Percentiles rank a stretch among this genome's conserved stretches.
phyloP scores from a whole-genome alignment of 148 eudicot species.

The Vaccinium corymbosum region DNA sequence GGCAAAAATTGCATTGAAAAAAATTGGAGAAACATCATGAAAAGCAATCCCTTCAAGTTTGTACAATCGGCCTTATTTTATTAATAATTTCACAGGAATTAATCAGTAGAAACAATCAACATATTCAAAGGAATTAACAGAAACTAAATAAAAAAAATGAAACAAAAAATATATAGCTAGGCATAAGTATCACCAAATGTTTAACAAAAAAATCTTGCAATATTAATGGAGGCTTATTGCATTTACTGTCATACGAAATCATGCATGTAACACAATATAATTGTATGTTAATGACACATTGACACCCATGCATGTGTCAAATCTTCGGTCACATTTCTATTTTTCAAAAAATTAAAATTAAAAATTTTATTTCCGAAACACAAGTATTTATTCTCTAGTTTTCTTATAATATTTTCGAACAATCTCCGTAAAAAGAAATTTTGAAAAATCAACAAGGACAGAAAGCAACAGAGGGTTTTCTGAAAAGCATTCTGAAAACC shows the following conservation, averaged over 20 bases:
- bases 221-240: neutral
- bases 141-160: neutral
- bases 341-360: neutral
- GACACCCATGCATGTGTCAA: neutral
- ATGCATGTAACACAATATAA: neutral
- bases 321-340: neutral
- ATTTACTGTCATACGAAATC: neutral
- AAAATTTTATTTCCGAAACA: neutral
- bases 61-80: no score
- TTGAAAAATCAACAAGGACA: neutral
- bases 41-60: no score
- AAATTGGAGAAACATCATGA: no score
- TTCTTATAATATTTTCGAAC: neutral
- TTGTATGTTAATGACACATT: neutral
- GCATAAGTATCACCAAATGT: neutral
- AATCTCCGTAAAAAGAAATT: neutral
- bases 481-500: neutral
- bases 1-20: no score
- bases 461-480: neutral
- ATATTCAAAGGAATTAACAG: neutral
- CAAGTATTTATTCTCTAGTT: neutral
- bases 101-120: neutral
- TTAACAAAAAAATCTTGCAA: neutral
- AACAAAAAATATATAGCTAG: neutral
- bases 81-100: no score